A percentile compares a stretch with the other conserved stretches of the same genome.
Conservation (phyloP, 306 rosid species). For the Gillenia trifoliata region DNA sequence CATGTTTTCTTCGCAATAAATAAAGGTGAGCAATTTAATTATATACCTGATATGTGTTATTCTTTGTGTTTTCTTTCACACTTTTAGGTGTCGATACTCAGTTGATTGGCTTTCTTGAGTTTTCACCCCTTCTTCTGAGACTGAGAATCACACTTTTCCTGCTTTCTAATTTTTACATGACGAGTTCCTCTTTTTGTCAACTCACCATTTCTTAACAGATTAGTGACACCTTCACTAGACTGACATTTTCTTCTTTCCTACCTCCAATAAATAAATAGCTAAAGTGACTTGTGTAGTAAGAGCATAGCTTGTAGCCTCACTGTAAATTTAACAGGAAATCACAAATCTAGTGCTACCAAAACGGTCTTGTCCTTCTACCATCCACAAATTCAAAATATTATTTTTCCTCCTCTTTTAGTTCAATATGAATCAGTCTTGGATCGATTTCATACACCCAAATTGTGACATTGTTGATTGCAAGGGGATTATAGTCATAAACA, state of each 20-base stretch:
- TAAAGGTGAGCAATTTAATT: conserved; percentile 44
- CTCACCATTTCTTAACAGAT: neutral
- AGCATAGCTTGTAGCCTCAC: neutral
- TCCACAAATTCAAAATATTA: neutral
- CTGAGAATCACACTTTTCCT: neutral
- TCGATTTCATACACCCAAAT: neutral
- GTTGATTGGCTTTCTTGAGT: neutral
- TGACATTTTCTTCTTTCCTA: neutral
- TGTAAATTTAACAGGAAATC: neutral
- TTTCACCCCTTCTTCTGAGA: neutral
- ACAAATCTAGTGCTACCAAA: neutral
- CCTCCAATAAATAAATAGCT: neutral
- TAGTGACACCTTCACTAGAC: neutral
- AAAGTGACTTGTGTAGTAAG: neutral
- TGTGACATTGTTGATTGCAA: neutral
- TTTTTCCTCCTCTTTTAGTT: neutral
- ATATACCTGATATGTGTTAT: neutral
- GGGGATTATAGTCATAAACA: neutral
- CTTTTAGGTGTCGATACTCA: conserved; percentile 9
- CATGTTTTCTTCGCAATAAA: conserved; percentile 31
- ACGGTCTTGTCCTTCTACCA: neutral
- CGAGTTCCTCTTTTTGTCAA: neutral
- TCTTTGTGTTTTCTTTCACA: neutral
- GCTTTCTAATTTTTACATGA: neutral
- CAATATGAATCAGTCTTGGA: neutral